Evolutionary conservation across 2,329 filamentous ascomycete genomes (phyloP).

Genomic region (Aspergillus ochraceus): DNA sequence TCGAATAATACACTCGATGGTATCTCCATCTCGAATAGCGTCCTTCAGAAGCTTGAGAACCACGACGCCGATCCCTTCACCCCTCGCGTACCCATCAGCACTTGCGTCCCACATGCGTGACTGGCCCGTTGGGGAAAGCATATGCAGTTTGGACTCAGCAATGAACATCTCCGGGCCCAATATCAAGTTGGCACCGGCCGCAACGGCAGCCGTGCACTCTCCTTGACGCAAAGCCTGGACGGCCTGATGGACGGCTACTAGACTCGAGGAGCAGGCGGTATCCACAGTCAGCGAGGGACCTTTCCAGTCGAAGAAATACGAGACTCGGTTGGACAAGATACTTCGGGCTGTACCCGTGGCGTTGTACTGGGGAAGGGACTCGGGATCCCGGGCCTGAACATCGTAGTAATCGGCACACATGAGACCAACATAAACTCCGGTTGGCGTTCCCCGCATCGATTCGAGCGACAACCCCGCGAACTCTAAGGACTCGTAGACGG

Average conservation of each 20-base stretch:
- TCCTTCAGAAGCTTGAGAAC: conserved; percentile 52
- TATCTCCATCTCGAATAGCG: conserved; percentile 50
- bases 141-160: conserved; percentile 33
- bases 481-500: conserved; percentile 27
- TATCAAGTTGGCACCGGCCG: conserved; percentile 25
- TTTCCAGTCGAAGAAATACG: conserved; percentile 37
- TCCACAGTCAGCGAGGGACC: conserved; percentile 47
- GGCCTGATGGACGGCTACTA: conserved; percentile 39
- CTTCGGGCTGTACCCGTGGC: conserved; percentile 36
- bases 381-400: conserved; percentile 21
- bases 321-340: conserved; percentile 43
- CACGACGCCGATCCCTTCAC: conserved; percentile 53
- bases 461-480: conserved; percentile 25
- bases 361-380: conserved; percentile 24
- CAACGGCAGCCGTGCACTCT: conserved; percentile 25
- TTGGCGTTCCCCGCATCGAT: conserved; percentile 24
- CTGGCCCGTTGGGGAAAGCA: conserved; percentile 54
- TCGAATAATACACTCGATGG: conserved; percentile 43
- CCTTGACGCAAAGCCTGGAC: conserved; percentile 31
- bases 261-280: conserved; percentile 48
- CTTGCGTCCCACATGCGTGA: conserved; percentile 46
- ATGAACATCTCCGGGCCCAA: conserved; percentile 34
- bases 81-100: conserved; percentile 53
- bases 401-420: conserved; percentile 30
- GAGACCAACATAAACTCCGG: conserved; percentile 26